These are phyloP conservation scores for Thielaviopsis euricoi DNA, from an alignment of 2,329 filamentous ascomycete species.

Conservation along the genomic window DNA sequence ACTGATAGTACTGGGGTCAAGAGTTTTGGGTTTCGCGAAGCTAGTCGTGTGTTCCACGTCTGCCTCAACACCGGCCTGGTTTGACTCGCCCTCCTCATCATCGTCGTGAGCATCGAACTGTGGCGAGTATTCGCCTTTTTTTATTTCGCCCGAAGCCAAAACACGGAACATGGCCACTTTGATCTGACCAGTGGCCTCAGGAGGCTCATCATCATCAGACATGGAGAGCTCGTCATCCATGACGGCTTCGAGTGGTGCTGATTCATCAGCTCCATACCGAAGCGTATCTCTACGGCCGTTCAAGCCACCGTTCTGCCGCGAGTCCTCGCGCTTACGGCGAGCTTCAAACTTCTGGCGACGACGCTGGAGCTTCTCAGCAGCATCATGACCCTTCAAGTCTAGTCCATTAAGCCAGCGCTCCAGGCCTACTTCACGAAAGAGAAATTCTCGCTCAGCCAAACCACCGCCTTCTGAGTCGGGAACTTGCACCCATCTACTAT, in stretches of 20 bases:
- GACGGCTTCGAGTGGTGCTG: conserved; percentile 54
- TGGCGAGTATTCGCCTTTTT: conserved; percentile 92
- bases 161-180: conserved; percentile 95
- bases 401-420: conserved; percentile 94
- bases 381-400: conserved; percentile 85
- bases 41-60: conserved; percentile 95
- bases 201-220: conserved; percentile 73
- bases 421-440: conserved; percentile 91
- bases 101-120: conserved; percentile 96
- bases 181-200: conserved; percentile 92
- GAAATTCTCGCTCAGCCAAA: conserved; percentile 85
- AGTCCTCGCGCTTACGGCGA: conserved; percentile 43
- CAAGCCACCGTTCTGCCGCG: conserved; percentile 8
- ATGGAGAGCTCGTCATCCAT: conserved; percentile 57
- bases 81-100: conserved; percentile 39
- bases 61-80: conserved; percentile 31
- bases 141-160: conserved; percentile 88
- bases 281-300: conserved; percentile 37
- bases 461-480: conserved; percentile 83
- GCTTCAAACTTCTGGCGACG: conserved; percentile 65
- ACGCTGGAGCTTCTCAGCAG: conserved; percentile 77
- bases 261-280: conserved; percentile 63
- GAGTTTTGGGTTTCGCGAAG: conserved; percentile 88
- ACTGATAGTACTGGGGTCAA: conserved; percentile 94
- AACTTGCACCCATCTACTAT: conserved; percentile 92